Conservation (phyloP, 108 stramenopile genomes). For the Cyclotella distinguenda region DNA sequence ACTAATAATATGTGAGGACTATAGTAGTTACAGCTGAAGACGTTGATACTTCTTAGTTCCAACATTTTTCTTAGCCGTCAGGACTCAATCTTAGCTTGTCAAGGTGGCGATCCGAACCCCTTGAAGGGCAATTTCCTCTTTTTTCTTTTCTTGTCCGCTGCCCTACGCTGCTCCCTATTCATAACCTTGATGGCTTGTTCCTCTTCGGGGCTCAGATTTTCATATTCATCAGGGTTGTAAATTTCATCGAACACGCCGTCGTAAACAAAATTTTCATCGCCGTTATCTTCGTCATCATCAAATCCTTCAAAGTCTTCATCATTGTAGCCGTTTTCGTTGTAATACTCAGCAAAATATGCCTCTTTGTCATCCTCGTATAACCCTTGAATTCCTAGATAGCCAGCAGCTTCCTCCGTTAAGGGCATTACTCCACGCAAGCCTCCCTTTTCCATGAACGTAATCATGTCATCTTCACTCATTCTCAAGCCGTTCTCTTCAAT, state of each 20-base stretch:
- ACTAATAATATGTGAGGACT: too few species aligned
- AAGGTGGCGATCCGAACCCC: constrained; percentile 54
- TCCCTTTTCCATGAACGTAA: constrained; percentile 54
- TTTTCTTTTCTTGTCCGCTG: constrained; percentile 63
- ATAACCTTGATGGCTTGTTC: constrained; percentile 45
- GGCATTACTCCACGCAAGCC: constrained; percentile 50
- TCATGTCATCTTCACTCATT: constrained; percentile 60
- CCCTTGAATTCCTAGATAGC: constrained; percentile 42
- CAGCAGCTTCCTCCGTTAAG: constrained; percentile 44
- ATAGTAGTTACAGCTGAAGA: too few species aligned
- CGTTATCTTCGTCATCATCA: constrained; percentile 50
- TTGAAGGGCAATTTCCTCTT: constrained; percentile 67
- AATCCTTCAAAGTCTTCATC: constrained; percentile 39
- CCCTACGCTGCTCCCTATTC: constrained; percentile 80
- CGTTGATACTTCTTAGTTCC: too few species aligned
- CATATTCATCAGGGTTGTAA: constrained; percentile 46
- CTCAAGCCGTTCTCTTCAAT: constrained; percentile 47
- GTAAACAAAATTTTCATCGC: constrained; percentile 54
- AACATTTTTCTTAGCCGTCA: too few species aligned
- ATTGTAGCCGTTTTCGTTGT: constrained; percentile 32
- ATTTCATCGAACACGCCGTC: constrained; percentile 72
- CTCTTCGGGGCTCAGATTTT: constrained; percentile 46
- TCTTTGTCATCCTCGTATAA: constrained; percentile 47
- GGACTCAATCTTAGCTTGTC: too few species aligned
- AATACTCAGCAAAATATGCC: constrained; percentile 26